Base-by-base conservation (phyloP, 306 rosid species). In the Lathyrus sativus region DNA sequence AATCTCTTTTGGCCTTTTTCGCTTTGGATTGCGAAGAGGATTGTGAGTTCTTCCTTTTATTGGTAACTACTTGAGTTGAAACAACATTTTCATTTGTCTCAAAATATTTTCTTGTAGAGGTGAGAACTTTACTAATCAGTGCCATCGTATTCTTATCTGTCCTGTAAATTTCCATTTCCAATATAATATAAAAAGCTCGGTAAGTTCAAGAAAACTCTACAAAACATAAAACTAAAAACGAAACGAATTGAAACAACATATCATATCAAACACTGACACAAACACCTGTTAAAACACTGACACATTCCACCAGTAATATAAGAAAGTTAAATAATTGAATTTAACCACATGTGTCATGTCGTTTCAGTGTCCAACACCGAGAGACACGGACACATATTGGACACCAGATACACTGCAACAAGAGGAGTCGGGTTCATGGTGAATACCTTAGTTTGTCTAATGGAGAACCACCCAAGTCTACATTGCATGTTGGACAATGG, bases 401-500 rank as follows among this genome's bases (percentile, higher is more conserved):
- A 50, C 56, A 50, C 13, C 28, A 18, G 13, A 50, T n/a, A n/a
- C 56, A 50, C 3, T 10, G 1, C 22, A 15, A 10, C 15, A 0
- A 24, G 26, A 24, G 2, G 26, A 49, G 55, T 8, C 5, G 19
- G 18, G 62, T 43, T 74, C 56, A 17, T 3, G 31, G 33, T 55
- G 59, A 63, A 28, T 81, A 85, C 96, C 87, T 86, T 67, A 85
- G 69, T 65, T 77, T 89, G 6, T 87, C 92, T 29, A 76, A 49
- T 7, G 96, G 96, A 64, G 60, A 46, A 65, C 78, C 68, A 43
- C 96, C 95, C 70, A 87, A 78, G 65, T 87, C 28, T 31, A 22
- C 31, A 9, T 87, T 73, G 85, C 96, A 90, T 18, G 45, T 65
- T 5, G 96, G 95, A 73, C 96, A 90, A 46, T 44, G 57, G 22